Base-by-base conservation (phyloP, 108 stramenopile species). In the Nannochloropsis salina region DNA sequence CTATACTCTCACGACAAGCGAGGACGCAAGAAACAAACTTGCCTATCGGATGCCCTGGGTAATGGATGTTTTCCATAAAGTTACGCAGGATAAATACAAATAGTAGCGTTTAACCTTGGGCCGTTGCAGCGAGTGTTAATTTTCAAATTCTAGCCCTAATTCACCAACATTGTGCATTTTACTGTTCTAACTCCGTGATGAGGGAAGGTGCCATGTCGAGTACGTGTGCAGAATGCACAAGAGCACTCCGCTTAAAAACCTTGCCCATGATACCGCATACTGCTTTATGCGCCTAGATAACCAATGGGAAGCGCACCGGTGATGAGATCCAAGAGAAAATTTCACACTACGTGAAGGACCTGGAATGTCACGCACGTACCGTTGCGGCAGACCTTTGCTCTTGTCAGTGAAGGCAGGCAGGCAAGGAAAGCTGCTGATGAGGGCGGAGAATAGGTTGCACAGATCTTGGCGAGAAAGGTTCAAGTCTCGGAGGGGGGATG, bases 221-320 rank as follows among this genome's bases (percentile, higher is more conserved):
- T 74, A 74, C 15, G 61, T 74, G 61, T 74, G 61, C 20, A 74
- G 61, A n/a, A 74, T 74, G 61, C 61, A 74, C 61, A 74, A n/a
- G 61, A 74, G 61, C 61, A 74, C 8, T 74, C 61, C 61, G 61
- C 61, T 74, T 74, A 74, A n/a, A 8, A 74, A 74, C n/a, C 61
- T 15, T n/a, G 61, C 61, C 61, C 61, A 74, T 15, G 61, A 74
- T 6, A 74, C 61, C 20, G 61, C 61, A 74, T 74, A 74, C 61
- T 74, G 61, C 4, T 74, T 74, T 74, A 74, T 4, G 15, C 61
- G 61, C 61, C 61, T 74, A 31, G 31, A 31, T 31, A 31, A 31
- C 31, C 31, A 31, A 31, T 31, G 31, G 31, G 31, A 31, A 31
- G 31, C 31, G 31, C 31, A 31, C 31, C 31, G 31, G 31, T 31